phyloP scores from a whole-genome alignment of 75 land plant species.

The Pseudotsuga menziesii region DNA sequence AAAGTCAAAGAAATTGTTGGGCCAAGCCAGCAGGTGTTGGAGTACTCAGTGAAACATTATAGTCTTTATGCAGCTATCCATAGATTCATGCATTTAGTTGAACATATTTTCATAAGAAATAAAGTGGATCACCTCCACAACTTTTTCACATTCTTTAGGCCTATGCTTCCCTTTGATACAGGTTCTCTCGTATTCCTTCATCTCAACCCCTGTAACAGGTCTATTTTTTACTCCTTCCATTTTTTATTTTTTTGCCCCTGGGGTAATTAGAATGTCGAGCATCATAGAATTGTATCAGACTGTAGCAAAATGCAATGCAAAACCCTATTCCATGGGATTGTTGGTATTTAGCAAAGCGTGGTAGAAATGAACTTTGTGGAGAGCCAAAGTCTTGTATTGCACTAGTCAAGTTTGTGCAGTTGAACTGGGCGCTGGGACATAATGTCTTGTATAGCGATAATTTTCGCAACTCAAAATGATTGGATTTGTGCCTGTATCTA shows the following conservation, averaged over 20 bases:
- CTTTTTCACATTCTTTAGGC: not conserved
- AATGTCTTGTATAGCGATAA: too few relatives aligned
- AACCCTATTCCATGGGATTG: not conserved
- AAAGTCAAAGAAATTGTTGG: slow-evolving; percentile 65
- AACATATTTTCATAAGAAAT: not conserved
- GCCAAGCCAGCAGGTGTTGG: slow-evolving; percentile 46
- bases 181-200: not conserved
- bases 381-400: not conserved
- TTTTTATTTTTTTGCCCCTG: too few relatives aligned
- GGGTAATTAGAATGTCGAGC: too few relatives aligned
- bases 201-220: not conserved
- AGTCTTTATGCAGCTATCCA: slow-evolving; percentile 14
- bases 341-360: not conserved
- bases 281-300: too few relatives aligned
- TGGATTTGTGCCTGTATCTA: too few relatives aligned
- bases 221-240: not conserved
- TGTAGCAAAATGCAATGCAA: not conserved
- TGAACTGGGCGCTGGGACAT: not conserved
- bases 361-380: not conserved
- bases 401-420: not conserved
- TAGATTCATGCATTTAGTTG: not conserved
- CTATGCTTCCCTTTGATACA: not conserved
- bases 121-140: not conserved
- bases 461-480: too few relatives aligned
- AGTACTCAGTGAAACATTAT: slow-evolving; percentile 39